Conservation (phyloP, 2,329 filamentous ascomycete species). For the Ophiosphaerella herpotricha region DNA sequence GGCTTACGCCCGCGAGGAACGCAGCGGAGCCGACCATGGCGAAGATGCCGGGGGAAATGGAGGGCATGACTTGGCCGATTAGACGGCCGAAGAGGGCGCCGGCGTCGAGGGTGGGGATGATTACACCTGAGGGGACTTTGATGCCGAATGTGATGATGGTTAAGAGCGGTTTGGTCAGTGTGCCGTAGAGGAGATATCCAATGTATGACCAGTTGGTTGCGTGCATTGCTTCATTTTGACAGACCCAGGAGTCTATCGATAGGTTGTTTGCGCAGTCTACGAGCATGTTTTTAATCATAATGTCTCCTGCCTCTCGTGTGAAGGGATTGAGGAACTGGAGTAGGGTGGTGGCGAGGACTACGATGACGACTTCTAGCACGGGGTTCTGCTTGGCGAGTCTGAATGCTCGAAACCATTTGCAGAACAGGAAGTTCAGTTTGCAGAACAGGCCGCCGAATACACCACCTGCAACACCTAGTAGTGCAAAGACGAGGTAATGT, state of each 20-base stretch:
- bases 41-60: constrained; percentile 61
- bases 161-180: constrained; percentile 59
- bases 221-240: constrained; percentile 52
- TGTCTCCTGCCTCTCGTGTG: constrained; percentile 60
- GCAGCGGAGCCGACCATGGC: constrained; percentile 65
- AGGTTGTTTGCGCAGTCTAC: constrained; percentile 56
- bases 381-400: constrained; percentile 60
- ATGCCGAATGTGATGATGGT: constrained; percentile 64
- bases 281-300: constrained; percentile 61
- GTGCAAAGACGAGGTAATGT: constrained; percentile 62
- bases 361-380: constrained; percentile 60
- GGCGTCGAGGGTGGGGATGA: constrained; percentile 63
- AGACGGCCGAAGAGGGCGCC: constrained; percentile 64
- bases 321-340: constrained; percentile 63
- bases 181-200: constrained; percentile 58
- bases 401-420: constrained; percentile 58
- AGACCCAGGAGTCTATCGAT: constrained; percentile 53
- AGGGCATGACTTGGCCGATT: constrained; percentile 51
- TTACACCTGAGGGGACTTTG: constrained; percentile 65
- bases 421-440: constrained; percentile 62
- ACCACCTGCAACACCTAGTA: constrained; percentile 62
- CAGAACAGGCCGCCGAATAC: constrained; percentile 64
- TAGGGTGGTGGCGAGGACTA: constrained; percentile 58
- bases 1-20: constrained; percentile 62
- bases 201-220: constrained; percentile 50